Conservation (phyloP, 345 rosid genomes). For the Capsella bursapastoris region DNA sequence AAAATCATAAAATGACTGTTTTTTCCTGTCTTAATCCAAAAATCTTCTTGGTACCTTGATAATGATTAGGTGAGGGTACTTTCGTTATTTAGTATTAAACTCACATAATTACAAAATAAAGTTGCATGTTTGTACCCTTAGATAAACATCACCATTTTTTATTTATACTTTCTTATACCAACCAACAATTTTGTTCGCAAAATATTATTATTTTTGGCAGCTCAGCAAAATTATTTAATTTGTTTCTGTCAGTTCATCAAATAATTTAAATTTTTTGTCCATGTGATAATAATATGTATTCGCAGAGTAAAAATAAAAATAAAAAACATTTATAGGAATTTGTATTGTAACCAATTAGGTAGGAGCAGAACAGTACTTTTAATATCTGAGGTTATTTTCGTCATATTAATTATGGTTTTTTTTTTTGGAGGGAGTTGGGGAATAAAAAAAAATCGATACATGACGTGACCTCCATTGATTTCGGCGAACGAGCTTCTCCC, state of each 20-base stretch:
- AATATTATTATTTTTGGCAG: slow-evolving; percentile 32
- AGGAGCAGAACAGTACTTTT: slow-evolving; percentile 28
- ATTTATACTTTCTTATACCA: background rate
- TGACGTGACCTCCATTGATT: slow-evolving; percentile 47
- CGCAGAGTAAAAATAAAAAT: background rate
- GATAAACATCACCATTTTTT: slow-evolving; percentile 22
- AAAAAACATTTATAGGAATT: background rate
- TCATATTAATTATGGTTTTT: slow-evolving; percentile 8
- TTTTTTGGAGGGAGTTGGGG: slow-evolving; percentile 48
- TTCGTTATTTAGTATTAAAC: background rate
- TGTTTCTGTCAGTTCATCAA: slow-evolving; percentile 35
- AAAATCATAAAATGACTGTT: no score
- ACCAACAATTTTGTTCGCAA: slow-evolving; percentile 3
- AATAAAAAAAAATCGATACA: slow-evolving; percentile 5
- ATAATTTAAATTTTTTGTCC: slow-evolving; percentile 29
- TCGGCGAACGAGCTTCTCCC: slow-evolving; percentile 42
- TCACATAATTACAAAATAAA: slow-evolving; percentile 24
- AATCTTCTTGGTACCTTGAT: no score
- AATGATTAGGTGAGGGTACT: slow-evolving; percentile 33
- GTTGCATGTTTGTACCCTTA: slow-evolving; percentile 30
- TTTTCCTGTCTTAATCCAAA: no score
- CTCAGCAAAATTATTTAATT: slow-evolving; percentile 37
- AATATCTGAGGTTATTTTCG: slow-evolving; percentile 43
- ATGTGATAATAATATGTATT: slow-evolving; percentile 39
- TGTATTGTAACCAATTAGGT: slow-evolving; percentile 39